Base-by-base conservation (phyloP, 2,329 filamentous ascomycete genomes). In the Fusarium setosum region DNA sequence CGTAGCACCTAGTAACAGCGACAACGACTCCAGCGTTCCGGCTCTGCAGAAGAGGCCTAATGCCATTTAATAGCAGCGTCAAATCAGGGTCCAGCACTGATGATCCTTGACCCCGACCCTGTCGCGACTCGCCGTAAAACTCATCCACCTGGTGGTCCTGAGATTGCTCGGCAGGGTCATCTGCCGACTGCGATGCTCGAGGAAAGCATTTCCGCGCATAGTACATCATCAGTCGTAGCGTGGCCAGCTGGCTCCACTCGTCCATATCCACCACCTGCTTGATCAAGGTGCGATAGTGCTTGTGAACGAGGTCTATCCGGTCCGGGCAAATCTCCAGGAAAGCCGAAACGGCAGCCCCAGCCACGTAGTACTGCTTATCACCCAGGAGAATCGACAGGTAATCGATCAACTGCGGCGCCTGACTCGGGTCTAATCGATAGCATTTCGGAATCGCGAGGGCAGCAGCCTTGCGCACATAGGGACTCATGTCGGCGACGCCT, bases 201-300 rank as follows among this genome's bases (percentile, higher is more conserved):
- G 96, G 94, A 70, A 99, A 99, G 76, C 93, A 97, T 74, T 88
- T 92, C 54, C 96, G 88, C 3, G 92, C 89, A 76, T 99, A 99
- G 20, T 89, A 82, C 2, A 92, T 90, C 88, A 98, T 90, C 66
- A 99, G 82, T 35, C 89, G 87, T 69, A 99, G 75, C 4, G 92
- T 92, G 3, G 93, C 91, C 53, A 98, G 78, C 79, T 99, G 96
- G 38, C 94, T 92, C 96, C 96, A 99, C 79, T 99, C 96, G 74
- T 99, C 96, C 96, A 99, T 99, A 75, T 99, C 96, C 21, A 97
- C 93, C 51, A 98, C 81, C 82, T 97, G 97, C 76, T 89, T 92
- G 64, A 97, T 90, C 64, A 99, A 81, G 32, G 87, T 84, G 49
- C 93, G 88, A 79, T 98, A 99, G 75, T 97, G 92, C 67, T 91